Evolutionary conservation across 306 rosid genomes (phyloP).

Genomic region (Leucaena leucocephala): DNA sequence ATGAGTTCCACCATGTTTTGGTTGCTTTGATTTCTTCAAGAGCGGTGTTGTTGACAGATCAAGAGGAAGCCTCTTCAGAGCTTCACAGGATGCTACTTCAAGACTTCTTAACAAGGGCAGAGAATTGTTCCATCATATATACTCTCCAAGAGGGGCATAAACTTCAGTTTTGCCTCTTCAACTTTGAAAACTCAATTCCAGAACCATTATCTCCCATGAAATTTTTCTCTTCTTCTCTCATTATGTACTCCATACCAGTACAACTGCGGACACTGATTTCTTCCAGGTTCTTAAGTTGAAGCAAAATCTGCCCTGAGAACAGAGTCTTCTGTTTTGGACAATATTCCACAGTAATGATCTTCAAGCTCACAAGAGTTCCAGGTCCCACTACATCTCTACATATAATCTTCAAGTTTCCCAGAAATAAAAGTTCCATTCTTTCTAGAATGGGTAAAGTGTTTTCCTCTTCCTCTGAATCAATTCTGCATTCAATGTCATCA

Average conservation of each 20-base stretch:
- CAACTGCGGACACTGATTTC: neutral
- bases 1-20: neutral
- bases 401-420: slow-evolving; percentile 13
- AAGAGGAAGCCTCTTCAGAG: neutral
- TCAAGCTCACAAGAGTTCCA: neutral
- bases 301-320: slow-evolving; percentile 3
- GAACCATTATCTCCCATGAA: neutral
- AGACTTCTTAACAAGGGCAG: slow-evolving; percentile 7
- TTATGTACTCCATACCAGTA: neutral
- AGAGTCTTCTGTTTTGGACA: slow-evolving; percentile 6
- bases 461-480: slow-evolving; percentile 7
- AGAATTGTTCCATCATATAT: neutral
- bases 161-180: slow-evolving; percentile 4
- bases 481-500: neutral
- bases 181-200: neutral
- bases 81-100: slow-evolving; percentile 14
- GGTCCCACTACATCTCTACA: neutral
- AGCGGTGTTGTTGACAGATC: neutral
- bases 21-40: slow-evolving; percentile 10
- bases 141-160: neutral
- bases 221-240: neutral
- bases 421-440: slow-evolving; percentile 7
- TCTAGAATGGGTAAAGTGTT: neutral
- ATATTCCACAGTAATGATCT: slow-evolving; percentile 2
- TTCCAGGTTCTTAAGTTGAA: neutral